Conservation (phyloP, 257 asterid species). For the Plantago elongata region DNA sequence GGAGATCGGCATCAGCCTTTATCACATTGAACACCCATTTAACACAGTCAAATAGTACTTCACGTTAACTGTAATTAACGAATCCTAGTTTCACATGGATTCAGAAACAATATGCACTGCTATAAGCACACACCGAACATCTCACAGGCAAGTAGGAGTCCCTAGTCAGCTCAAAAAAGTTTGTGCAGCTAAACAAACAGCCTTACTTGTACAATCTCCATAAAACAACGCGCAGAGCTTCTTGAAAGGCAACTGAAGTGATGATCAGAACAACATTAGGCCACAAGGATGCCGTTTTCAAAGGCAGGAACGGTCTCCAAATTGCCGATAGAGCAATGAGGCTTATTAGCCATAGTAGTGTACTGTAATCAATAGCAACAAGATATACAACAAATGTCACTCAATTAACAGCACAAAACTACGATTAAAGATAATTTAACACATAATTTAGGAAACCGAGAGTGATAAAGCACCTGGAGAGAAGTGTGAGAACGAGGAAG, state of each 20-base stretch:
- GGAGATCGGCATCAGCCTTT: too few relatives aligned
- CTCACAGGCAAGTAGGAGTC: neutral
- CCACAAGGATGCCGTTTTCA: slow-evolving; percentile 53
- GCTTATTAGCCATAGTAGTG: slow-evolving; percentile 85
- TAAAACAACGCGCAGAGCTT: slow-evolving; percentile 62
- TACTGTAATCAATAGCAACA: slow-evolving; percentile 36
- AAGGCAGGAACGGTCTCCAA: slow-evolving; percentile 90
- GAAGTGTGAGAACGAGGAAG: slow-evolving; percentile 75
- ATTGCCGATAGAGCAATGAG: slow-evolving; percentile 73
- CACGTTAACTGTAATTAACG: too few relatives aligned
- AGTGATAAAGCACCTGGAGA: slow-evolving; percentile 50
- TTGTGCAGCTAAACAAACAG: neutral
- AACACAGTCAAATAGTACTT: too few relatives aligned
- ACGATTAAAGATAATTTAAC: neutral
- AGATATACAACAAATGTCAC: slow-evolving; percentile 18
- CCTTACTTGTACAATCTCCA: slow-evolving; percentile 75
- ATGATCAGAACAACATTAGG: slow-evolving; percentile 54
- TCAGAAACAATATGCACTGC: too few relatives aligned
- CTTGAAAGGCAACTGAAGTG: slow-evolving; percentile 78
- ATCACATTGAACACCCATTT: too few relatives aligned
- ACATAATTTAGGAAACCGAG: neutral
- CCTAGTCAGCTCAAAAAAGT: neutral
- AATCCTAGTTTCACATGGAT: too few relatives aligned
- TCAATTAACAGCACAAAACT: neutral
- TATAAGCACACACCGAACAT: neutral